phyloP scores from a whole-genome alignment of 768 basidiomycete species.

The Sporobolomyces roseus region DNA sequence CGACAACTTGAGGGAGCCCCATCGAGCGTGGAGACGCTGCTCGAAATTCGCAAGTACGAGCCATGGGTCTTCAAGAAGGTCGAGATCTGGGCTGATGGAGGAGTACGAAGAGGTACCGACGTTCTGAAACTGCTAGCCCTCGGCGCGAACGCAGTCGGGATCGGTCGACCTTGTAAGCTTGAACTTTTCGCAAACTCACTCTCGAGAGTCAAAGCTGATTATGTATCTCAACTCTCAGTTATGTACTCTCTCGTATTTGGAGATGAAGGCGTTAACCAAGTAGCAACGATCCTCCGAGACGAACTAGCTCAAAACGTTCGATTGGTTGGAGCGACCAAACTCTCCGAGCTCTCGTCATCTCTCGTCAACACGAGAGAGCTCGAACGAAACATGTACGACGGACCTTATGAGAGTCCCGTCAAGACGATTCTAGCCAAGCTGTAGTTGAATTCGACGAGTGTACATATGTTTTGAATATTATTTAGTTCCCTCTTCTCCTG shows the following conservation, averaged over 20 bases:
- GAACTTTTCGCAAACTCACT: not conserved
- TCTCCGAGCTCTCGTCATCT: constrained; percentile 49
- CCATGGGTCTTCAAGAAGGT: constrained; percentile 52
- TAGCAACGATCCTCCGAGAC: constrained; percentile 48
- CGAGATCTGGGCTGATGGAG: constrained; percentile 56
- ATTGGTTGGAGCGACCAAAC: constrained; percentile 50
- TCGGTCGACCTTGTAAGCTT: constrained; percentile 80
- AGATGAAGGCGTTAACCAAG: constrained; percentile 47
- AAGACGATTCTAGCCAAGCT: constrained; percentile 12
- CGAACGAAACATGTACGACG: constrained; percentile 21
- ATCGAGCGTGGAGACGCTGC: constrained; percentile 45
- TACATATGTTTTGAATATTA: not conserved
- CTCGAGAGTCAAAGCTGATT: too few relatives aligned
- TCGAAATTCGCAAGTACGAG: constrained; percentile 51
- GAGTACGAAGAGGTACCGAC: constrained; percentile 55
- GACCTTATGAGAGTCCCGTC: constrained; percentile 24
- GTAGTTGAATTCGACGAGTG: constrained; percentile 12
- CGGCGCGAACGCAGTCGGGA: constrained; percentile 78
- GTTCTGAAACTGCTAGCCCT: constrained; percentile 53
- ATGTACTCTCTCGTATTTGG: constrained; percentile 51
- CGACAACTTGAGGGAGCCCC: constrained; percentile 45
- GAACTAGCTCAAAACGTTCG: constrained; percentile 53
- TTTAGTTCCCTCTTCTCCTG: not conserved
- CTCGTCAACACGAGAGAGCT: constrained; percentile 33
- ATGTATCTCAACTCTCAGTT: constrained; percentile 42